A percentile compares a stretch with the other conserved stretches of the same genome.
Conservation (phyloP, 2,329 filamentous ascomycete species). For the Claviceps digitariae region DNA sequence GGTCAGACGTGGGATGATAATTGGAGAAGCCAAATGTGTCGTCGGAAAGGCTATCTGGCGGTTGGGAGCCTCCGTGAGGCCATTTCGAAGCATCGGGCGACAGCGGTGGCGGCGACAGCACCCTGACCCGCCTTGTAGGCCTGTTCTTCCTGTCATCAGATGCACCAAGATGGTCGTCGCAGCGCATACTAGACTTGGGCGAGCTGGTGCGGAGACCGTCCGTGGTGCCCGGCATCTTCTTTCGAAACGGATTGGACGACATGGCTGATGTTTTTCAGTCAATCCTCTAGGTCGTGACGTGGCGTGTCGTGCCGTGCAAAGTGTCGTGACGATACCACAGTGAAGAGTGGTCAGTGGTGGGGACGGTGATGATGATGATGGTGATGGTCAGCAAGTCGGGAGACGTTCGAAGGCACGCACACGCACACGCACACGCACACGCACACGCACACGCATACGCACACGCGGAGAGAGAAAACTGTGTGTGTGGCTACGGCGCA, state of each 20-base stretch:
- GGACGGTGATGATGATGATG: background rate
- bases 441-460: background rate
- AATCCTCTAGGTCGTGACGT: background rate
- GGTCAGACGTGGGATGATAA: slow-evolving; percentile 10
- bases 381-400: background rate
- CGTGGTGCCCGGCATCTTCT: slow-evolving; percentile 8
- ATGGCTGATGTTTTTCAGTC: slow-evolving; percentile 1
- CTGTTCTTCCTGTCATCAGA: slow-evolving; percentile 25
- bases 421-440: background rate
- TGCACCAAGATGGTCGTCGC: slow-evolving; percentile 2
- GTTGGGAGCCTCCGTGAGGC: slow-evolving; percentile 18
- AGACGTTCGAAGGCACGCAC: background rate
- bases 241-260: slow-evolving; percentile 15
- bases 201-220: slow-evolving; percentile 9
- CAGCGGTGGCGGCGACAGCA: slow-evolving; percentile 50
- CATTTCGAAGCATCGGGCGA: slow-evolving; percentile 36
- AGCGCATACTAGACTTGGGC: slow-evolving; percentile 9
- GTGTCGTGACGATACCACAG: too few relatives aligned
- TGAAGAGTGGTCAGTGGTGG: too few relatives aligned
- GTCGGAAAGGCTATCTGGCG: slow-evolving; percentile 14
- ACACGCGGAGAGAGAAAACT: background rate
- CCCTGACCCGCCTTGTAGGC: slow-evolving; percentile 53
- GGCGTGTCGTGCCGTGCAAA: background rate
- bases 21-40: slow-evolving; percentile 9
- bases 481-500: background rate